Base-by-base conservation (phyloP, 164 flowering plant species). In the Aristolochia fimbriata region DNA sequence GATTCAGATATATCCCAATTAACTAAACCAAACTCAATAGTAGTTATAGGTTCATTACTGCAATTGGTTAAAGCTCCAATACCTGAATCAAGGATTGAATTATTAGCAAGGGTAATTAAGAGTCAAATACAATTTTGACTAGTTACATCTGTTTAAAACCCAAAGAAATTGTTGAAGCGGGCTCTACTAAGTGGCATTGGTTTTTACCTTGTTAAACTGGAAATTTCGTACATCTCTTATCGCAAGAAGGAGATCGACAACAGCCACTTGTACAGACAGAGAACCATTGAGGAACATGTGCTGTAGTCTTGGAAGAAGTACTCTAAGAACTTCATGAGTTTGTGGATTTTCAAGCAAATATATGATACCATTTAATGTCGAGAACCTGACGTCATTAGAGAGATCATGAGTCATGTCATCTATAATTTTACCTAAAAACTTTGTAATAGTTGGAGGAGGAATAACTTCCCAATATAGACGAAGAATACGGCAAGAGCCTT, bases 261-360 rank as follows among this genome's bases (percentile, higher is more conserved):
- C 46, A 58, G 96, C 85, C 58, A 71, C 69, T 64, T 88, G 79
- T 23, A 85, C 73, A 14, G 84, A 71, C 58, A 82, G 73, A 65
- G 63, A 68, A 65, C 81, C 68, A 73, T 94, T 97, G 46, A 63
- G 57, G 52, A 94, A 81, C 72, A 91, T 69, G 66, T 77, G 79
- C 3, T 91, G 79, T 56, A 88, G 50, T 72, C 96, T 84, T 47
- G 99, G 91, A 68, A 94, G 78, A 66, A 91, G 88, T 60, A 91
- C 96, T 80, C 85, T 91, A 19, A 94, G 83, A 61, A 94, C 67
- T 70, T 91, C 93, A 71, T 87, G 99, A 69, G 91, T 74, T 63
- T 82, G 96, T n/a, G 97, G 96, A 70, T 91, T 94, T 6, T 86
- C 96, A 67, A 94, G 83, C 71, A 94, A 72, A 76, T 88, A 88